Evolutionary conservation across 2,329 filamentous ascomycete species (phyloP).

Genomic region (Thyridium curvatum): DNA sequence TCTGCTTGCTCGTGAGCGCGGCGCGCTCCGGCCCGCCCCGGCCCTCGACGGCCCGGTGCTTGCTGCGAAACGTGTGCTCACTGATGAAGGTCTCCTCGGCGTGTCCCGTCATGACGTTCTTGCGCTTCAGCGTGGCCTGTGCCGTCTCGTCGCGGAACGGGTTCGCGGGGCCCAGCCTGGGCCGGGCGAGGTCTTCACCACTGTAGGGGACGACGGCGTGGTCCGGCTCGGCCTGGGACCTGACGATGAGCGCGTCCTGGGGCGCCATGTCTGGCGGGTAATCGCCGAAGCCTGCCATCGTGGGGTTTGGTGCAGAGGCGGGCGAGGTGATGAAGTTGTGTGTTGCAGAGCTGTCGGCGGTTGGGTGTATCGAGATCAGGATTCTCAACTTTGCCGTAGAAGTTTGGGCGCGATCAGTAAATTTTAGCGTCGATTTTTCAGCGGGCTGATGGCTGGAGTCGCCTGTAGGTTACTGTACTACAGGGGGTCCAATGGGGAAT

Average conservation of each 20-base stretch:
- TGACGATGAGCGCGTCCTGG: slow-evolving; percentile 55
- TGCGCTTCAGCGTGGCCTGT: slow-evolving; percentile 57
- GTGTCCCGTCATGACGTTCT: slow-evolving; percentile 77
- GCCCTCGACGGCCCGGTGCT: slow-evolving; percentile 77
- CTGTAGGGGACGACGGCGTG: slow-evolving; percentile 60
- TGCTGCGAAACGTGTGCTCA: slow-evolving; percentile 82
- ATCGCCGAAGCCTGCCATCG: slow-evolving; percentile 55
- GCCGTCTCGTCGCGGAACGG: slow-evolving; percentile 61
- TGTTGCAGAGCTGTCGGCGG: too few species aligned
- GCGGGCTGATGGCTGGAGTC: too few species aligned
- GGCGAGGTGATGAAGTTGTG: too few species aligned
- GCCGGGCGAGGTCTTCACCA: slow-evolving; percentile 65
- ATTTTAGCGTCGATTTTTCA: too few species aligned
- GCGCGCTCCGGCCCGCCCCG: slow-evolving; percentile 52
- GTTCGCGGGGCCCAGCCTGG: slow-evolving; percentile 63
- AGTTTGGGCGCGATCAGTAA: too few species aligned
- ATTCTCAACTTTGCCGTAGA: too few species aligned
- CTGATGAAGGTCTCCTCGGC: slow-evolving; percentile 86
- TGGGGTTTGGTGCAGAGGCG: neutral
- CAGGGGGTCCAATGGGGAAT: too few species aligned
- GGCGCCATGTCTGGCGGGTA: slow-evolving; percentile 63
- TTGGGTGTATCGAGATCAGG: too few species aligned
- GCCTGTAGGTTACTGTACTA: too few species aligned
- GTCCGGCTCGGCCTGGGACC: slow-evolving; percentile 46
- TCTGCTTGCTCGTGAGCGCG: slow-evolving; percentile 44